These are phyloP conservation scores for Agrocybe praecox DNA, from an alignment of 768 basidiomycete genomes.

Conservation along the genomic window DNA sequence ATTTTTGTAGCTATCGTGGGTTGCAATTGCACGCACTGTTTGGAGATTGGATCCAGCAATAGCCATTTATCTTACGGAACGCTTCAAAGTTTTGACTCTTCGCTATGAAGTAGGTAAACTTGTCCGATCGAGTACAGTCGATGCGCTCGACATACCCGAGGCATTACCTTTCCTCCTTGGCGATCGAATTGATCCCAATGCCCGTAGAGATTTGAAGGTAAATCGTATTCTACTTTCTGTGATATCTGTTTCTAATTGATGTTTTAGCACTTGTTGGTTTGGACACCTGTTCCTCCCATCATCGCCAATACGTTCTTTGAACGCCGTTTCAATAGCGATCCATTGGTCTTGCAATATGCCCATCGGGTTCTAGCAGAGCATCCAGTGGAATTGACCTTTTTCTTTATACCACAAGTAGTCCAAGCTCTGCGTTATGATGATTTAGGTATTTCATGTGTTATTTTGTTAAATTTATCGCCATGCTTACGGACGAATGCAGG, in stretches of 20 bases:
- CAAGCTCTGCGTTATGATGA: constrained; percentile 93
- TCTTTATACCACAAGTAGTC: constrained; percentile 98
- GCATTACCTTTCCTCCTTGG: constrained; percentile 82
- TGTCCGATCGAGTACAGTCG: constrained; percentile 70
- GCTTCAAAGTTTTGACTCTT: constrained; percentile 73
- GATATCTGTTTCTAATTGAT: neutral
- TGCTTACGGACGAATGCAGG: constrained; percentile 43
- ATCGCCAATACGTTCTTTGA: constrained; percentile 86
- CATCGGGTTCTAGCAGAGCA: constrained; percentile 95
- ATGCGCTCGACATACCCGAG: constrained; percentile 77
- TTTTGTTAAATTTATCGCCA: neutral
- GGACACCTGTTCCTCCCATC: constrained; percentile 87
- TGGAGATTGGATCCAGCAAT: constrained; percentile 88
- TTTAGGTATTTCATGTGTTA: constrained; percentile 54
- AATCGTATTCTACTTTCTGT: neutral
- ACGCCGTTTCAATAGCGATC: constrained; percentile 79
- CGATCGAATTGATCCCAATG: constrained; percentile 57
- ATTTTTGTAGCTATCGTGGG: constrained; percentile 59
- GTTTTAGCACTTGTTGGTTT: constrained; percentile 78
- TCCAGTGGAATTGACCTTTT: constrained; percentile 93
- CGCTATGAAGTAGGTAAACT: constrained; percentile 75
- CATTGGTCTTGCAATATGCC: constrained; percentile 91
- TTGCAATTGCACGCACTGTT: constrained; percentile 62
- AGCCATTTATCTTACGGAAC: constrained; percentile 82
- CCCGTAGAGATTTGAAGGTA: constrained; percentile 79